phyloP scores from a whole-genome alignment of 1,284 basidiomycete genomes.

The Irpex rosettiformis region DNA sequence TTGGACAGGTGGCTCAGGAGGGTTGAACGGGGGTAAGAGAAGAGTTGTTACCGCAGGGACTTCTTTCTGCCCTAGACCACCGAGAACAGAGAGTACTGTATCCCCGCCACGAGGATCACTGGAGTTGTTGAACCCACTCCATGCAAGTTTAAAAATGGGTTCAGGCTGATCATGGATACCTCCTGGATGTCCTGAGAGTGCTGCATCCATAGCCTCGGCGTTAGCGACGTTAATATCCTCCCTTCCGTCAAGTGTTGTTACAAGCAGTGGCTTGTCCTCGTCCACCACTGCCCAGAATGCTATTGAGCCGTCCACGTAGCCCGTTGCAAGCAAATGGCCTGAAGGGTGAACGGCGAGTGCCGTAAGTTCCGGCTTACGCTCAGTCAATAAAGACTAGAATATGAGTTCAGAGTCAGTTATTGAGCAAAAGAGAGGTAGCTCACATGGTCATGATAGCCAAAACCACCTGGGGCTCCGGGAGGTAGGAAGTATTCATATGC shows the following conservation, averaged over 20 bases:
- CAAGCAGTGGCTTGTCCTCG: constrained; percentile 75
- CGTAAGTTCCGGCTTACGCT: constrained; percentile 72
- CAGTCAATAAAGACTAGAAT: constrained; percentile 60
- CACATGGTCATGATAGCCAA: constrained; percentile 54
- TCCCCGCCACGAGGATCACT: constrained; percentile 61
- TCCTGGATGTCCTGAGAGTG: constrained; percentile 27
- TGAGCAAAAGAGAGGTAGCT: constrained; percentile 13
- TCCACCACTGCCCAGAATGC: constrained; percentile 87
- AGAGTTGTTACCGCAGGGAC: constrained; percentile 67
- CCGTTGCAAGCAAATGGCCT: constrained; percentile 71
- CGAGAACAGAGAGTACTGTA: constrained; percentile 75
- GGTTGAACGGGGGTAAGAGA: constrained; percentile 71
- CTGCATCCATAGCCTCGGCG: constrained; percentile 41
- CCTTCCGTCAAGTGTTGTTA: constrained; percentile 60
- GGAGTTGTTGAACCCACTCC: constrained; percentile 74
- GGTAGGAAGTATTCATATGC: constrained; percentile 67
- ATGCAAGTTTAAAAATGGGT: constrained; percentile 86
- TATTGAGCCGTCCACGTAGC: constrained; percentile 84
- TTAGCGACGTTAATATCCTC: constrained; percentile 49
- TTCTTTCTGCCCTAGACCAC: constrained; percentile 61
- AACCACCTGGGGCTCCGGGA: constrained; percentile 79
- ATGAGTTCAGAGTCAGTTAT: constrained; percentile 5
- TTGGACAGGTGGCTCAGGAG: constrained; percentile 50
- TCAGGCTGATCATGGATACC: constrained; percentile 44
- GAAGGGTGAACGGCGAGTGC: constrained; percentile 64